phyloP scores from a whole-genome alignment of 805 yeast genomes.

The Tetrapisispora pingtungensis region DNA sequence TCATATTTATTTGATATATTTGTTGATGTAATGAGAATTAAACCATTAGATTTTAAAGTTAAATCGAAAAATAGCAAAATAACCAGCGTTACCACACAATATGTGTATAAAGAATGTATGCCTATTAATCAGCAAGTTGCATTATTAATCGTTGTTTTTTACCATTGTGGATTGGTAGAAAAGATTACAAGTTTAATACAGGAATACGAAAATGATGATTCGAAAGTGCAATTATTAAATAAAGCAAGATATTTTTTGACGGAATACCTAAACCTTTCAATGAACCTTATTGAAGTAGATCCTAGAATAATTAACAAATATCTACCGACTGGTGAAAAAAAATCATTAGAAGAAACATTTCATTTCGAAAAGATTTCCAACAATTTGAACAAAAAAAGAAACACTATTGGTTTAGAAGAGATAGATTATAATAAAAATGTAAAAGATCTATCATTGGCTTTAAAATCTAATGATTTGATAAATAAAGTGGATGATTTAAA shows the following conservation, averaged over 20 bases:
- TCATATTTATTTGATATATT: conserved; percentile 62
- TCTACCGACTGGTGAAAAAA: background rate
- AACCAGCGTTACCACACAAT: conserved; percentile 18
- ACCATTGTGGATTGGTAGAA: conserved; percentile 45
- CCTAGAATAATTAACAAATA: conserved; percentile 2
- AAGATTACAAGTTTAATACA: conserved; percentile 29
- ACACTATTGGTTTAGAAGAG: conserved; percentile 27
- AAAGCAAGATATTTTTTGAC: conserved; percentile 59
- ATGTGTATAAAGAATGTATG: conserved; percentile 34
- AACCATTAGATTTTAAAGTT: conserved; percentile 40
- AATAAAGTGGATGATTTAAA: conserved; percentile 49
- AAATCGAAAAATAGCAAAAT: conserved; percentile 5
- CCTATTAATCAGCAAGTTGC: conserved; percentile 58
- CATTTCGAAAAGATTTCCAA: conserved; percentile 39
- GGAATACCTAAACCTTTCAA: conserved; percentile 48
- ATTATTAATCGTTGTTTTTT: conserved; percentile 43
- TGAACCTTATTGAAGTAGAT: conserved; percentile 33
- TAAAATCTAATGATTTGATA: conserved; percentile 17
- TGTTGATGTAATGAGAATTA: conserved; percentile 54
- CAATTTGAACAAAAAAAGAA: conserved; percentile 31
- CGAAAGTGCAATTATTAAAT: conserved; percentile 33
- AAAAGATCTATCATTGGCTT: conserved; percentile 14
- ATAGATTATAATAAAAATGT: conserved; percentile 19
- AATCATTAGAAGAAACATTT: conserved; percentile 20
- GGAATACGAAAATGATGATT: conserved; percentile 15